These are phyloP conservation scores for Glycine soja DNA, from an alignment of 306 rosid genomes.

Conservation along the genomic window DNA sequence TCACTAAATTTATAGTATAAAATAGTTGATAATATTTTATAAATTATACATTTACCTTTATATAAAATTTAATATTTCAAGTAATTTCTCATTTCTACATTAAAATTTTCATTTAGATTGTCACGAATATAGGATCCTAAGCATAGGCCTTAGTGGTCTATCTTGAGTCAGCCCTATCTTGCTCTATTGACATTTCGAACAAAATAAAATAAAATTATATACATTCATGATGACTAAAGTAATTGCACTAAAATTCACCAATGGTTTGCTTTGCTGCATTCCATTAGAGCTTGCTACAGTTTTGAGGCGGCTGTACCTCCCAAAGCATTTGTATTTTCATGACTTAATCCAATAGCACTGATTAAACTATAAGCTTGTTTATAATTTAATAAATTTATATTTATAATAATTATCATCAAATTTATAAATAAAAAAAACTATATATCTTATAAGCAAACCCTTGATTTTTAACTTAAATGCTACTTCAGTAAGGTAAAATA, in stretches of 20 bases:
- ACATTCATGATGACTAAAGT: constrained; percentile 17
- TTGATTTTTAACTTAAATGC: neutral
- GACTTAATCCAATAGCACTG: neutral
- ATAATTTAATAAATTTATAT: neutral
- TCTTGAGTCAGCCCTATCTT: neutral
- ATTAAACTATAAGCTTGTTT: too few species aligned
- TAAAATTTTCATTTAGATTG: too few species aligned
- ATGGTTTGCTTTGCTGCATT: constrained; percentile 26
- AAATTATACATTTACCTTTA: neutral
- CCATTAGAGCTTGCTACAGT: constrained; percentile 32
- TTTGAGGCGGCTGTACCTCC: neutral
- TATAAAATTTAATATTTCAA: neutral
- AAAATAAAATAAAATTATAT: too few species aligned
- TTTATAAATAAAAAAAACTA: neutral
- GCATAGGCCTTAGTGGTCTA: constrained; percentile 1
- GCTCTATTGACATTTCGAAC: too few species aligned
- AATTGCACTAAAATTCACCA: constrained; percentile 3
- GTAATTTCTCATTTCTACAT: neutral
- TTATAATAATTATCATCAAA: neutral
- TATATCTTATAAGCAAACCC: neutral
- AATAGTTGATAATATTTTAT: neutral
- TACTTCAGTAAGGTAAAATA: neutral
- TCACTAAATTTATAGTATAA: too few species aligned
- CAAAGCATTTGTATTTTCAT: neutral
- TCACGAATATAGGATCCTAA: neutral